Conservation (phyloP, 352 stramenopile species). For the Phytophthora ohioensis region DNA sequence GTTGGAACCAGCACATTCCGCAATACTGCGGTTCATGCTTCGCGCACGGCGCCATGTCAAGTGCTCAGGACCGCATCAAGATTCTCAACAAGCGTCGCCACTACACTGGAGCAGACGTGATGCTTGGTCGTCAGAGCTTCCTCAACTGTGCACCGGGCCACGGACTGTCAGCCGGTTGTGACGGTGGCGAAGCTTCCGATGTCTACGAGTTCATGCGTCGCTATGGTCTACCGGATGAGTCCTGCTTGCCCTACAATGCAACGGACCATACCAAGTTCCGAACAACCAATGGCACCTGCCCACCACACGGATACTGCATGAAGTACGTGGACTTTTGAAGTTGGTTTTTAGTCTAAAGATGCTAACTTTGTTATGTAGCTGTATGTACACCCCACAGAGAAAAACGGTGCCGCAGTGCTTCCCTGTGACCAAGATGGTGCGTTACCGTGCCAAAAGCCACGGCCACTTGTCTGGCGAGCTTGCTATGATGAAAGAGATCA, state of each 20-base stretch:
- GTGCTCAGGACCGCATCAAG: slow-evolving; percentile 85
- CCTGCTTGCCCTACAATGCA: slow-evolving; percentile 83
- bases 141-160: slow-evolving; percentile 84
- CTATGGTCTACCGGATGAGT: slow-evolving; percentile 83
- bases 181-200: slow-evolving; percentile 75
- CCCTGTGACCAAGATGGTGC: slow-evolving; percentile 80
- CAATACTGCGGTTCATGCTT: slow-evolving; percentile 91
- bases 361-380: slow-evolving; percentile 50
- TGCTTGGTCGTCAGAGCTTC: slow-evolving; percentile 84
- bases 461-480: slow-evolving; percentile 74
- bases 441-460: slow-evolving; percentile 81
- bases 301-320: slow-evolving; percentile 83
- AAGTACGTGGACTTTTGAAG: slow-evolving; percentile 57
- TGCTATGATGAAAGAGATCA: slow-evolving; percentile 87
- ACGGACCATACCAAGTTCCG: slow-evolving; percentile 85
- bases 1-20: slow-evolving; percentile 88
- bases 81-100: slow-evolving; percentile 73
- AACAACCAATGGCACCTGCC: slow-evolving; percentile 73
- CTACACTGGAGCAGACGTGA: slow-evolving; percentile 75
- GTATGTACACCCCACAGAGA: slow-evolving; percentile 78
- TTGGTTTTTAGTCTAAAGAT: not conserved
- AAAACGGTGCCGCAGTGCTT: slow-evolving; percentile 61
- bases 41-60: slow-evolving; percentile 79
- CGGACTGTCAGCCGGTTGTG: slow-evolving; percentile 67
- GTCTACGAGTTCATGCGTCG: slow-evolving; percentile 86